A percentile compares a stretch with the other conserved stretches of the same genome.
These are phyloP conservation scores for Cryphonectria radicalis DNA, from an alignment of 2,329 filamentous ascomycete genomes.

Conservation along the genomic window DNA sequence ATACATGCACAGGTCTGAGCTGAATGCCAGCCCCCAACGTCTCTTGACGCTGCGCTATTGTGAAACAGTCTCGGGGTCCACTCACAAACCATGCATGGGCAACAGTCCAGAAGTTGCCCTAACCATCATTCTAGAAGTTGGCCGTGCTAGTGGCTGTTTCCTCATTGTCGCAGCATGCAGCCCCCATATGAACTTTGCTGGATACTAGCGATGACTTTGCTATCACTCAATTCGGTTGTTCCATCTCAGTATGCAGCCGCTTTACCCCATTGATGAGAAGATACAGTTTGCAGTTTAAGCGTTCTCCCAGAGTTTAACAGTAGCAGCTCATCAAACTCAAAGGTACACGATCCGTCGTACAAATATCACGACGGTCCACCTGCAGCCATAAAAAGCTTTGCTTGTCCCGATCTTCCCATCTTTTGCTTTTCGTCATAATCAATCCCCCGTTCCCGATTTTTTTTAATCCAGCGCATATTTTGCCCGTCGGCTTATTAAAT, in stretches of 20 bases:
- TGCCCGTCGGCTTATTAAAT: not conserved
- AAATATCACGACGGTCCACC: too few relatives aligned
- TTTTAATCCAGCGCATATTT: not conserved
- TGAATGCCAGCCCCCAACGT: not conserved
- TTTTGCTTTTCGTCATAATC: not conserved
- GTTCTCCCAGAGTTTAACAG: too few relatives aligned
- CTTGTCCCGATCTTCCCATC: too few relatives aligned
- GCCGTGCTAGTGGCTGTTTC: not conserved
- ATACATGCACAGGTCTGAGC: not conserved
- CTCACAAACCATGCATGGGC: not conserved
- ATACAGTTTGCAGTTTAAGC: not conserved
- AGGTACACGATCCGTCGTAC: too few relatives aligned
- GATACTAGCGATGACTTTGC: not conserved
- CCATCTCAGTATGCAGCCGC: too few relatives aligned
- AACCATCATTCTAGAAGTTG: not conserved
- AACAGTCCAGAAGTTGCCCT: not conserved
- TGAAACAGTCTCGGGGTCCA: not conserved
- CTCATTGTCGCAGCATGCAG: not conserved
- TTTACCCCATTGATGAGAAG: not conserved
- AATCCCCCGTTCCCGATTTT: too few relatives aligned
- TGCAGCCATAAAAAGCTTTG: too few relatives aligned
- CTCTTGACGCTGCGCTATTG: not conserved
- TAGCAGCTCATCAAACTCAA: too few relatives aligned
- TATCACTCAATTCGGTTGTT: too few relatives aligned
- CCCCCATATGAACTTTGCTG: not conserved